Base-by-base conservation (phyloP, 352 stramenopile species). In the Phytophthora hybrid region DNA sequence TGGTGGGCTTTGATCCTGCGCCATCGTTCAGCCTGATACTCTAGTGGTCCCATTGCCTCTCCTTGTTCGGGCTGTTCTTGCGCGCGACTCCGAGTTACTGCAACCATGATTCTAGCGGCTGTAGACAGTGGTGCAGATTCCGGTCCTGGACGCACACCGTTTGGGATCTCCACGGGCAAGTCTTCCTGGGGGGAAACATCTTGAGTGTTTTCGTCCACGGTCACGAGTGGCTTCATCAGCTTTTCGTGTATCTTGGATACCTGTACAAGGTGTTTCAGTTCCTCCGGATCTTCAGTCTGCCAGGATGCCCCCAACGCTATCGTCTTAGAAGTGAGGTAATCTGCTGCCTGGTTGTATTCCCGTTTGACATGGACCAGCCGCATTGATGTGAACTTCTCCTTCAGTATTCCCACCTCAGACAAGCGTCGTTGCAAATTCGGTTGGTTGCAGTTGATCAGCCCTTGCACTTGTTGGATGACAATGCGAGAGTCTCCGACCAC, bases 321-420 rank as follows among this genome's bases (percentile, higher is more conserved):
- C 0, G 49, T 60, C 51, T 53, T 54, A 9, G 61, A 23, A 19
- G 58, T 64, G 7, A 29, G 8, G 18, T 67, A 57, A 5, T 73
- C 57, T 18, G 57, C 47, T 0, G 57, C 34, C n/a, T 71, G 65
- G 26, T 61, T 60, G 19, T 19, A 66, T 1, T 66, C 46, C 0
- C 56, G 65, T 23, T 66, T 66, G 4, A 71, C 55, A n/a, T 71
- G 46, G 0, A 71, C 65, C 56, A 62, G 8, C 5, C 9, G 5
- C 3, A 62, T 2, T 6, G 37, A 37, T 21, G 44, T 41, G 21
- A 68, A 68, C 16, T 55, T 68, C 1, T 21, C 23, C 23, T 26
- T 26, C 23, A 26, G 23, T 26, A 26, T 26, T 26, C 23, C 23
- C 23, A 26, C 23, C 23, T 26, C 23, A 1, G 23, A 26, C 23